These are phyloP conservation scores for Mucor racemosus DNA, from an alignment of 371 early-diverging fungal genomes.

Conservation along the genomic window DNA sequence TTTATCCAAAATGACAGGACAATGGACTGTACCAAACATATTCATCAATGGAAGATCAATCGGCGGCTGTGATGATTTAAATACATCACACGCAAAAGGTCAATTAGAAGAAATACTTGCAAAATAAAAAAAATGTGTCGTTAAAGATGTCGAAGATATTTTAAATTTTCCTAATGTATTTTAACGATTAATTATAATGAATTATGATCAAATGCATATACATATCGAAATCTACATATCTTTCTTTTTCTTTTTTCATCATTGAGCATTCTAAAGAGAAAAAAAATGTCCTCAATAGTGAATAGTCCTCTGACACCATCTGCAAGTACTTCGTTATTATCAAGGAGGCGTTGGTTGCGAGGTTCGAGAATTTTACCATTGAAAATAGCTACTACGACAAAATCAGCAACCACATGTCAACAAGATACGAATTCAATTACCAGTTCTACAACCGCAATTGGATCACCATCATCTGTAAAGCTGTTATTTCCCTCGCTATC, in stretches of 20 bases:
- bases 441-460: conserved; percentile 31
- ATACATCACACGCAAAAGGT: background rate
- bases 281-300: background rate
- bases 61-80: conserved; percentile 59
- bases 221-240: background rate
- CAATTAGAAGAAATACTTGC: background rate
- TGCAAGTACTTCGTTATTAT: conserved; percentile 10
- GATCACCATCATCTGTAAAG: conserved; percentile 32
- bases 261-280: background rate
- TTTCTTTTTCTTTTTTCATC: background rate
- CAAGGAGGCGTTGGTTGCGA: conserved; percentile 18
- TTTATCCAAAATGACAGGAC: conserved; percentile 62
- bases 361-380: conserved; percentile 15
- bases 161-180: conserved; percentile 15
- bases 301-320: background rate
- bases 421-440: conserved; percentile 8
- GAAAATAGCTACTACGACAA: conserved; percentile 53
- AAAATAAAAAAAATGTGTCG: background rate
- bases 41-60: conserved; percentile 77
- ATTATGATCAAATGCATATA: background rate
- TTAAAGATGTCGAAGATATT: conserved; percentile 7
- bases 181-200: conserved; percentile 10
- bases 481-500: conserved; percentile 43
- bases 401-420: conserved; percentile 35
- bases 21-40: conserved; percentile 79